These are phyloP conservation scores for Neonectria neomacrospora DNA, from an alignment of 2,329 filamentous ascomycete species.

Conservation along the genomic window DNA sequence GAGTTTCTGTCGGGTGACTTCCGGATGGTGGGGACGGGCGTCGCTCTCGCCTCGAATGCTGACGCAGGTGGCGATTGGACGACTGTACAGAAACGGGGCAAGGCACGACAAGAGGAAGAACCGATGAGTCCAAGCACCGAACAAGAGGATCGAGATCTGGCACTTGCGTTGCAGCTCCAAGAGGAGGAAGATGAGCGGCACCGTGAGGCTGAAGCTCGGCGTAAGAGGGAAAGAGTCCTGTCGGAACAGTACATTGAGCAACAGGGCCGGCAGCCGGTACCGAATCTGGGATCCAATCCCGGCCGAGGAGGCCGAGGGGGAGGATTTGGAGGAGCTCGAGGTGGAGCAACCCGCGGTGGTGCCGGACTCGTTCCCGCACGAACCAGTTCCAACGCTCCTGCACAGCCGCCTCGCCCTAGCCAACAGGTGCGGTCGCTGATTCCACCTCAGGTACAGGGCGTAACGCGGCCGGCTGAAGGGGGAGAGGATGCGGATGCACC, in stretches of 20 bases:
- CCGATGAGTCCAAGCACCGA: slow-evolving; percentile 59
- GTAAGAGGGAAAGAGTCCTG: slow-evolving; percentile 72
- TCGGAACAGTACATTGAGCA: slow-evolving; percentile 78
- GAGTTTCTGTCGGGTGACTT: slow-evolving; percentile 94
- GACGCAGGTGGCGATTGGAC: slow-evolving; percentile 61
- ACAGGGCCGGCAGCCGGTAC: slow-evolving; percentile 58
- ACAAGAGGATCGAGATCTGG: slow-evolving; percentile 87
- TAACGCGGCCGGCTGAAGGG: slow-evolving; percentile 52
- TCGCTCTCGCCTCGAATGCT: slow-evolving; percentile 31
- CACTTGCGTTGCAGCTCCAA: slow-evolving; percentile 89
- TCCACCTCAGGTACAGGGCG: slow-evolving; percentile 51
- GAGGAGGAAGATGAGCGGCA: slow-evolving; percentile 91
- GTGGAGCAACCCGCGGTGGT: slow-evolving; percentile 14
- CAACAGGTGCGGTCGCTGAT: slow-evolving; percentile 55
- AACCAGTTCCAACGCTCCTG: slow-evolving; percentile 37
- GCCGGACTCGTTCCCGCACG: slow-evolving; percentile 38
- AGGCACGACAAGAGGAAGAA: slow-evolving; percentile 41
- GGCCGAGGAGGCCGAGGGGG: slow-evolving; percentile 33
- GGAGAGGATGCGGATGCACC: slow-evolving; percentile 66
- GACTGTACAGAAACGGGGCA: slow-evolving; percentile 58
- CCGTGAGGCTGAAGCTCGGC: slow-evolving; percentile 70
- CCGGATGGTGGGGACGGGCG: slow-evolving; percentile 74
- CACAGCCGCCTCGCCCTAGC: slow-evolving; percentile 31
- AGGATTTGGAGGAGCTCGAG: slow-evolving; percentile 29
- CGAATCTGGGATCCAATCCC: slow-evolving; percentile 31